Base-by-base conservation (phyloP, 768 basidiomycete species). In the Sutorius australiensis region DNA sequence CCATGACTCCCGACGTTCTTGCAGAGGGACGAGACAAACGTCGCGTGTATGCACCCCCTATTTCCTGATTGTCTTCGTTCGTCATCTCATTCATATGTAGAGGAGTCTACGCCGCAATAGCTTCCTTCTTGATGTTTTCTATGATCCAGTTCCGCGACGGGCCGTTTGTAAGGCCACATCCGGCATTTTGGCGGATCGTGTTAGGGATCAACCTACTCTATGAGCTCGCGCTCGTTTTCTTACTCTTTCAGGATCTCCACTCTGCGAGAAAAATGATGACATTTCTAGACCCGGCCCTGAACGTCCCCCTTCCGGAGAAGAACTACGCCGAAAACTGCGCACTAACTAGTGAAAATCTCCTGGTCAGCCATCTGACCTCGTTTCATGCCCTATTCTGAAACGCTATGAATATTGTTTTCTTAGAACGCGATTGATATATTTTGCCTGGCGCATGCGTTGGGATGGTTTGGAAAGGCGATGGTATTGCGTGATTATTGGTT, bases 401-500 rank as follows among this genome's bases (percentile, higher is more conserved):
- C 21, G 14, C 28, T 45, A 7, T 28, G 1, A 49, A 59, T 38
- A 38, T 46, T 24, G 30, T 46, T 39, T 46, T 38, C 3, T 2
- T 57, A 92, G 87, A 80, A 86, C 62, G 87, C 91, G 5, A 67
- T 94, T 30, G 91, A 94, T 64, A 85, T 92, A 50, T 94, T 94
- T 66, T 92, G 90, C 62, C 59, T 93, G 16, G 91, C 91, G 28
- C 91, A 94, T 67, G 73, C 89, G 36, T 66, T 93, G 44, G 91
- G 91, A 6, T 94, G 91, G 91, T 93, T 91, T 66, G 90, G 91
- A 39, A 94, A 94, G 69, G 91, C 92, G 4, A 80, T 93, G 78
- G 86, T 94, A 60, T 69, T 94, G 63, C 82, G 92, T 21, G 92
- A 94, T 63, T 93, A 94, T 63, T 93, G 91, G 91, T 93, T 92